These are phyloP conservation scores for Bromus sterilis DNA, from an alignment of 176 grass and related monocot genomes.

Conservation along the genomic window DNA sequence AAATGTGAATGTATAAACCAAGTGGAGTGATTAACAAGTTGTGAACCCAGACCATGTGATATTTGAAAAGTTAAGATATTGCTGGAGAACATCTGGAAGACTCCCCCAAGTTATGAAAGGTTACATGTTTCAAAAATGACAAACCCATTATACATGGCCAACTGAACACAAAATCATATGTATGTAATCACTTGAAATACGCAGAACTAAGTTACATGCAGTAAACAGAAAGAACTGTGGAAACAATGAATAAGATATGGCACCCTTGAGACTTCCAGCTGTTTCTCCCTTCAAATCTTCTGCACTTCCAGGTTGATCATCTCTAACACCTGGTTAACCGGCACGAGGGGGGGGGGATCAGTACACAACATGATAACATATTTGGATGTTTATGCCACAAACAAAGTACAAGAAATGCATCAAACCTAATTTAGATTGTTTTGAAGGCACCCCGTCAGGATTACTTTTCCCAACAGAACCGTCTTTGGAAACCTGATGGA, in stretches of 20 bases:
- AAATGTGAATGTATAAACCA: neutral
- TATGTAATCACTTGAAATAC: slow-evolving; percentile 9
- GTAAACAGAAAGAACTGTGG: neutral
- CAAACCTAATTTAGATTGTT: slow-evolving; percentile 45
- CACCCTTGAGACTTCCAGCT: slow-evolving; percentile 17
- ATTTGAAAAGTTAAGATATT: neutral
- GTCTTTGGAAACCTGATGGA: slow-evolving; percentile 76
- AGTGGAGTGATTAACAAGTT: neutral
- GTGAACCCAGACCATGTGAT: neutral
- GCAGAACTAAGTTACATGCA: neutral
- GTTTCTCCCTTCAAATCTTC: slow-evolving; percentile 55
- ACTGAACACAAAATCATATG: neutral
- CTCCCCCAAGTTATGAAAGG: neutral
- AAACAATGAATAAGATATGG: neutral
- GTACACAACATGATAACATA: neutral
- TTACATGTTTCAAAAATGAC: neutral
- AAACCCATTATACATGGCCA: neutral
- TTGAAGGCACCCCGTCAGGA: slow-evolving; percentile 16
- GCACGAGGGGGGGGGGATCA: neutral
- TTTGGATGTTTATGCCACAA: neutral
- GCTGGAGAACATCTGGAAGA: slow-evolving; percentile 3
- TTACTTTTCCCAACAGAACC: slow-evolving; percentile 60
- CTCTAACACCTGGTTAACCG: slow-evolving; percentile 34
- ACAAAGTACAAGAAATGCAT: neutral
- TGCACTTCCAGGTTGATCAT: slow-evolving; percentile 43